A percentile compares a stretch with the other conserved stretches of the same genome.
Conservation (phyloP, 1,284 basidiomycete species). For the Tranzscheliella williamsii region DNA sequence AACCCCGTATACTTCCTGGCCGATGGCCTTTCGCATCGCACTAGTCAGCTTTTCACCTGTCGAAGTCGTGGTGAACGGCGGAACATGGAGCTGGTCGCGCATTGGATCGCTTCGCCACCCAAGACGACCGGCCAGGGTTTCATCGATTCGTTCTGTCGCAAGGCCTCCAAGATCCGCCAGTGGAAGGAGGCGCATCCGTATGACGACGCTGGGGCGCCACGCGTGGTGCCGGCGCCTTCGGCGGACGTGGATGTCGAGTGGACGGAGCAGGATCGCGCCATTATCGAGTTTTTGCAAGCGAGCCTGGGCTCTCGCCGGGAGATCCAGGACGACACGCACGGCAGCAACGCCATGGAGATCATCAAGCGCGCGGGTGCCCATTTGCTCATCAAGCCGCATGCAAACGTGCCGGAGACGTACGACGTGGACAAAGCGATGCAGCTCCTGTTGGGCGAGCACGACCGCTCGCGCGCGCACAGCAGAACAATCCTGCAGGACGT, state of each 20-base stretch:
- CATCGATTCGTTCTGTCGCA: constrained; percentile 60
- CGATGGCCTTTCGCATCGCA: constrained; percentile 67
- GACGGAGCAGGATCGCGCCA: constrained; percentile 68
- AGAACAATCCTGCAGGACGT: constrained; percentile 14
- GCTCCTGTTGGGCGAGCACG: constrained; percentile 4
- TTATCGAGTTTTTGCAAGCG: constrained; percentile 72
- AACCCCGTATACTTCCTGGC: constrained; percentile 71
- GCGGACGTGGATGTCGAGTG: constrained; percentile 60
- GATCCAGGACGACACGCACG: constrained; percentile 72
- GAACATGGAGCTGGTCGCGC: constrained; percentile 67
- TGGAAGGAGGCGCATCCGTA: constrained; percentile 60
- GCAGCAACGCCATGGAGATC: constrained; percentile 67
- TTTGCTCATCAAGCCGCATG: constrained; percentile 24
- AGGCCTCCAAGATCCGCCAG: constrained; percentile 15
- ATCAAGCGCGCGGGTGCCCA: constrained; percentile 67
- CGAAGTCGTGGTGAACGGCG: constrained; percentile 71
- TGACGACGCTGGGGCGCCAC: constrained; percentile 69
- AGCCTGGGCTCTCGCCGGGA: constrained; percentile 69
- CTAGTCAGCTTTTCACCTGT: constrained; percentile 70
- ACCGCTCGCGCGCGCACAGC: background rate
- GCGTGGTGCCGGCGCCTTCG: constrained; percentile 49
- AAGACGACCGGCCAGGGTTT: constrained; percentile 12
- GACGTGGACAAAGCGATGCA: constrained; percentile 3
- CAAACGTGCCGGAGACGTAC: constrained; percentile 1
- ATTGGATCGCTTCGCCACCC: constrained; percentile 64